Evolutionary conservation across 1,284 basidiomycete genomes (phyloP).

Genomic region (Marasmius sp.): DNA sequence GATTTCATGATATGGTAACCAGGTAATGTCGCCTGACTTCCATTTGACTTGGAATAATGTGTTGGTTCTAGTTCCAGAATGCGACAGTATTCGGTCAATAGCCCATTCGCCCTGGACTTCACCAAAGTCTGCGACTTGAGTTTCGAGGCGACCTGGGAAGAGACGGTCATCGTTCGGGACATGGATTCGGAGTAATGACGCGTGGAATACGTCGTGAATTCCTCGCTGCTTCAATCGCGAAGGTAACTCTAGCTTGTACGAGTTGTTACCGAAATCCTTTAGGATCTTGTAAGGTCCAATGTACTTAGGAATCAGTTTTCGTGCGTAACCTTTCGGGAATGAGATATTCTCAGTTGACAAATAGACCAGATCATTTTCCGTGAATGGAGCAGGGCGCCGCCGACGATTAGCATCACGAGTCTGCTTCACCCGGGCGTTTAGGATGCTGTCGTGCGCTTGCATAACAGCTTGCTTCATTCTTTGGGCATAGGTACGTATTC

Average conservation of each 20-base stretch:
- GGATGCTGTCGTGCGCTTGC: slow-evolving; percentile 27
- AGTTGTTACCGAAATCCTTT: slow-evolving; percentile 23
- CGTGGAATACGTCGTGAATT: slow-evolving; percentile 29
- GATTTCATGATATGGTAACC: slow-evolving; percentile 18
- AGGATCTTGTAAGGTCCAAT: slow-evolving; percentile 30
- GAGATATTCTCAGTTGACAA: slow-evolving; percentile 30
- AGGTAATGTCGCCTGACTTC: slow-evolving; percentile 24
- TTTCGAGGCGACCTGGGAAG: slow-evolving; percentile 21
- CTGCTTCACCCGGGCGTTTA: slow-evolving; percentile 28
- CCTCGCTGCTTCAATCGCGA: slow-evolving; percentile 20
- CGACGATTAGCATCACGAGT: slow-evolving; percentile 24
- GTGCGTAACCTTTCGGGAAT: slow-evolving; percentile 23
- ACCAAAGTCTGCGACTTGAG: slow-evolving; percentile 16
- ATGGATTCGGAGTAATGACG: slow-evolving; percentile 23
- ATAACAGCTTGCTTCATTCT: slow-evolving; percentile 21
- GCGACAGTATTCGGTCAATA: slow-evolving; percentile 17
- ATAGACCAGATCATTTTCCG: slow-evolving; percentile 25
- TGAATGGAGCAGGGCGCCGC: slow-evolving; percentile 17
- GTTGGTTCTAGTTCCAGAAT: slow-evolving; percentile 17
- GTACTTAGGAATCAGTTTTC: slow-evolving; percentile 31
- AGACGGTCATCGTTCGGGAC: slow-evolving; percentile 26
- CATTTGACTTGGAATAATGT: slow-evolving; percentile 22
- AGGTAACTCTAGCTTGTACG: slow-evolving; percentile 25
- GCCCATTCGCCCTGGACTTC: slow-evolving; percentile 18
- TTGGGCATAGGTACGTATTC: slow-evolving; percentile 20